Evolutionary conservation across 2,329 filamentous ascomycete genomes (phyloP).

Genomic region (Sphaerulina populicola): DNA sequence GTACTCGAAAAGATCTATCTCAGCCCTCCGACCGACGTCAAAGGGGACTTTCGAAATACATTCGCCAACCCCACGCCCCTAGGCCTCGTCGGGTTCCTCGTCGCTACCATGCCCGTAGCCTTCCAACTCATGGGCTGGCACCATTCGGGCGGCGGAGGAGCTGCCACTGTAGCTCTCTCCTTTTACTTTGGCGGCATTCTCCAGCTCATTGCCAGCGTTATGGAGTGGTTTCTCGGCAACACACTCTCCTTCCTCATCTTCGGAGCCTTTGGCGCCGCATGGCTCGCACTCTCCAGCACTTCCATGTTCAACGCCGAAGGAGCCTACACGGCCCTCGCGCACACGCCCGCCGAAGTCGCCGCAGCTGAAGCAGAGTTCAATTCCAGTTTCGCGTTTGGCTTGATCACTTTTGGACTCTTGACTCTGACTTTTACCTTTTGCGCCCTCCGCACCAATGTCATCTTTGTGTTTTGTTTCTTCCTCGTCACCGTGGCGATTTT

Average conservation of each 20-base stretch:
- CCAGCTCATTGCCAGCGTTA: constrained; percentile 28
- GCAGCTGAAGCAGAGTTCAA: too few relatives aligned
- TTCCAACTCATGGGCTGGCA: constrained; percentile 21
- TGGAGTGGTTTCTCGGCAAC: constrained; percentile 34
- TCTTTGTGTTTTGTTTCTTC: too few relatives aligned
- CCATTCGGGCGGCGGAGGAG: constrained; percentile 14
- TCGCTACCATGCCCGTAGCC: constrained; percentile 17
- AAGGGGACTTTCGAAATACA: constrained; percentile 16
- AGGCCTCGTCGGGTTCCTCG: constrained; percentile 20
- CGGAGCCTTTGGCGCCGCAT: constrained; percentile 19
- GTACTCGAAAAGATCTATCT: constrained; percentile 15
- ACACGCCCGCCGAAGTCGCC: too few relatives aligned
- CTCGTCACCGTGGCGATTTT: too few relatives aligned
- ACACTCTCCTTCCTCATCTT: constrained; percentile 25
- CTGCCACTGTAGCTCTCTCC: constrained; percentile 27
- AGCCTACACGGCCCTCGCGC: too few relatives aligned
- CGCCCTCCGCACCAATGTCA: too few relatives aligned
- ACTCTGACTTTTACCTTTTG: too few relatives aligned
- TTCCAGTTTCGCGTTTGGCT: too few relatives aligned
- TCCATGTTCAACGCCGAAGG: too few relatives aligned
- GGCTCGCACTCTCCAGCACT: too few relatives aligned
- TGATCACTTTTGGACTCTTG: too few relatives aligned
- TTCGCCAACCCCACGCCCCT: constrained; percentile 14
- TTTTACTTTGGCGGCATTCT: constrained; percentile 33
- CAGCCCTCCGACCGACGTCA: constrained; percentile 16